These are phyloP conservation scores for Trichocladium antarcticum DNA, from an alignment of 495 filamentous ascomycete genomes.

Conservation along the genomic window DNA sequence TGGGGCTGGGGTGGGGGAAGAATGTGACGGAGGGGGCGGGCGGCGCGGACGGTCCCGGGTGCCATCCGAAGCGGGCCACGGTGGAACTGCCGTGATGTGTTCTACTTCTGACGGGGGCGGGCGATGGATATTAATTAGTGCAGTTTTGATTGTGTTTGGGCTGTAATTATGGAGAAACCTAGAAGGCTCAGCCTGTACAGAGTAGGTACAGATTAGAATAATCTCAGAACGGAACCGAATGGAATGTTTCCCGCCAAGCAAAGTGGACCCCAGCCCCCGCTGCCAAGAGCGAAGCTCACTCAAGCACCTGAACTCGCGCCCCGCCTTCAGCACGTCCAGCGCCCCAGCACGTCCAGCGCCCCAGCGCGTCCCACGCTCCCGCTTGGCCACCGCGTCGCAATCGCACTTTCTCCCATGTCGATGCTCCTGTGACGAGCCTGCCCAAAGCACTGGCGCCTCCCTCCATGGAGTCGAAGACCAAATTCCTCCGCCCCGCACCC, in stretches of 20 bases:
- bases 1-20: conserved; percentile 42
- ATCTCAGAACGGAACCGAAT: no score
- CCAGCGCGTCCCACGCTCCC: neutral
- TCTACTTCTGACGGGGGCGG: no score
- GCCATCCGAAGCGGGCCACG: no score
- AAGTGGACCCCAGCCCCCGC: neutral
- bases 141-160: no score
- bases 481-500: neutral
- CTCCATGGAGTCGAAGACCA: no score
- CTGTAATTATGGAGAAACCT: no score
- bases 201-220: no score
- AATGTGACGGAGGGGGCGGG: conserved; percentile 13
- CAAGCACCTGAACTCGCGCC: conserved; percentile 8
- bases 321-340: conserved; percentile 6
- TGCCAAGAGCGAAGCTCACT: conserved; percentile 2
- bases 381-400: conserved; percentile 6
- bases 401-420: neutral
- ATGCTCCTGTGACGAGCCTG: neutral
- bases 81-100: no score
- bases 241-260: neutral
- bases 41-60: no score
- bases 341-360: no score
- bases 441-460: neutral
- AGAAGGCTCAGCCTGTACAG: no score
- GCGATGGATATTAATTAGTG: no score